Conservation (phyloP, 371 early-diverging fungal species). For the Syncephalastrum sp. region DNA sequence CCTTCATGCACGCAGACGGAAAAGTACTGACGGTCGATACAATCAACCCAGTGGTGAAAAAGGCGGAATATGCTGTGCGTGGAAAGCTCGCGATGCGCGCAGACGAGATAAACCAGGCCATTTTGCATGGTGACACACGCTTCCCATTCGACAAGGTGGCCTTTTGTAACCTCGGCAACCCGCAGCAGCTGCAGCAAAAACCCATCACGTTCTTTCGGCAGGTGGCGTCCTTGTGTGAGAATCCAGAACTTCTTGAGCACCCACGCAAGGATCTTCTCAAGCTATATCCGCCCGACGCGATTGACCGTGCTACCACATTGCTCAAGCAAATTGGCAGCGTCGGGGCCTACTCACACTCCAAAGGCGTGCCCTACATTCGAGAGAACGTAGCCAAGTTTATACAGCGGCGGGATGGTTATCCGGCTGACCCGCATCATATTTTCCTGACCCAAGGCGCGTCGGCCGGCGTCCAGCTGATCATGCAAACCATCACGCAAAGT, state of each 20-base stretch:
- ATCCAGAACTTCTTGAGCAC: slow-evolving; percentile 71
- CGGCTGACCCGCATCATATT: slow-evolving; percentile 76
- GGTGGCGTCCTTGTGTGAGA: slow-evolving; percentile 63
- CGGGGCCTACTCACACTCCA: slow-evolving; percentile 92
- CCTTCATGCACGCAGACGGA: slow-evolving; percentile 1
- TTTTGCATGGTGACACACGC: neutral
- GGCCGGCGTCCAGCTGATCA: slow-evolving; percentile 81
- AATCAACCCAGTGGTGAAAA: slow-evolving; percentile 72
- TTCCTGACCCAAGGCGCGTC: slow-evolving; percentile 88
- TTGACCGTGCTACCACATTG: slow-evolving; percentile 71
- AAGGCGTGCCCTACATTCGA: slow-evolving; percentile 80
- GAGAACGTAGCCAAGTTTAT: slow-evolving; percentile 83
- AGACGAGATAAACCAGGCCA: slow-evolving; percentile 47
- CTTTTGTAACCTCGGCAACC: slow-evolving; percentile 95
- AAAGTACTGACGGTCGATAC: slow-evolving; percentile 50
- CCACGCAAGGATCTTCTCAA: slow-evolving; percentile 45
- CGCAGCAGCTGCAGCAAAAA: slow-evolving; percentile 87
- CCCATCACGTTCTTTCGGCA: slow-evolving; percentile 96
- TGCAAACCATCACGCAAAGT: slow-evolving; percentile 76
- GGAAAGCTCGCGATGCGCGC: slow-evolving; percentile 95
- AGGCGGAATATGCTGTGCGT: slow-evolving; percentile 95
- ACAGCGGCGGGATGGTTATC: slow-evolving; percentile 81
- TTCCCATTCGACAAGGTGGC: slow-evolving; percentile 65
- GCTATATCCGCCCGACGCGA: slow-evolving; percentile 79
- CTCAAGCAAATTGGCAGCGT: slow-evolving; percentile 64